phyloP scores from a whole-genome alignment of 2,329 filamentous ascomycete genomes.

The Nothophoma quercina region DNA sequence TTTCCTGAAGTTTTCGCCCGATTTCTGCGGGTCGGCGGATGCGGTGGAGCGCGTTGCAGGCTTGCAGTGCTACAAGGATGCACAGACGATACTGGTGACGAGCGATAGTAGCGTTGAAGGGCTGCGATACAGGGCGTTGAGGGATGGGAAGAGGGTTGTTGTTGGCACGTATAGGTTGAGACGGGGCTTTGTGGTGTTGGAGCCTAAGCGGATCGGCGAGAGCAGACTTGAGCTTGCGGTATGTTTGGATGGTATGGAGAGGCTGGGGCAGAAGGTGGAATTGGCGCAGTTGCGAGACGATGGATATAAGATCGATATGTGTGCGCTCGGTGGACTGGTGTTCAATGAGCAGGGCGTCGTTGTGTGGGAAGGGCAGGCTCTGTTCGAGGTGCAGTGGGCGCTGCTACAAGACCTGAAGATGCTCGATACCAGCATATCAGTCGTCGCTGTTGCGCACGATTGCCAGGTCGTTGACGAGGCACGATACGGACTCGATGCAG shows the following conservation, averaged over 20 bases:
- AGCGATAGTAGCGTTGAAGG: constrained; percentile 57
- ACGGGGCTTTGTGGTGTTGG: constrained; percentile 53
- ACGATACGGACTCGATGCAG: constrained; percentile 26
- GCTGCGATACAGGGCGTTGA: constrained; percentile 49
- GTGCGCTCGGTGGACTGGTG: constrained; percentile 52
- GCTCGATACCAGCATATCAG: constrained; percentile 34
- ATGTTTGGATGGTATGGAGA: constrained; percentile 57
- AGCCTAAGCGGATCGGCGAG: constrained; percentile 44
- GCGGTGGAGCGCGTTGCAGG: constrained; percentile 44
- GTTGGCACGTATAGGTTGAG: constrained; percentile 54
- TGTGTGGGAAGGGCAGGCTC: constrained; percentile 52
- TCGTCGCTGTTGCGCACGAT: constrained; percentile 51
- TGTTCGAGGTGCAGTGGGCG: constrained; percentile 56
- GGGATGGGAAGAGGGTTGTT: constrained; percentile 52
- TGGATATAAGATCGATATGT: constrained; percentile 43
- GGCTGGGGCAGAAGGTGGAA: constrained; percentile 45
- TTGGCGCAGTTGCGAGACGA: constrained; percentile 47
- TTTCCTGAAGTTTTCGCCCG: constrained; percentile 54
- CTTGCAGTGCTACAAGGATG: constrained; percentile 44
- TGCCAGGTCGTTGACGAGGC: constrained; percentile 53
- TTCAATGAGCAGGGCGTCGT: constrained; percentile 51
- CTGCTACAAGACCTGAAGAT: constrained; percentile 49
- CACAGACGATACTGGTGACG: constrained; percentile 50
- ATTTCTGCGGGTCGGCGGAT: constrained; percentile 50
- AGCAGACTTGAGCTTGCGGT: constrained; percentile 44